Evolutionary conservation across 306 rosid species (phyloP).

Genomic region (Benincasa hispida): DNA sequence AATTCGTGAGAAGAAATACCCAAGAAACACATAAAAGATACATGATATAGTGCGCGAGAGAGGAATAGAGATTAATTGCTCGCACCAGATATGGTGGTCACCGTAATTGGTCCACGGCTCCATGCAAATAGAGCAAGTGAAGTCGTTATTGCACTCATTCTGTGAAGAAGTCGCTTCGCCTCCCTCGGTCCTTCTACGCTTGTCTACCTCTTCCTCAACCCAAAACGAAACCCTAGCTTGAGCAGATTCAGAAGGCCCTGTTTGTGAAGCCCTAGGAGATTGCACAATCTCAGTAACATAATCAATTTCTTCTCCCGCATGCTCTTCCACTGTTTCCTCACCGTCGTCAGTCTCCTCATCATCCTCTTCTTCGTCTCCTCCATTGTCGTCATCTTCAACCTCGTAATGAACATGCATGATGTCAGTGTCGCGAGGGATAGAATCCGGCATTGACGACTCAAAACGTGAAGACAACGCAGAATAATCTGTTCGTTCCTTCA

Average conservation of each 20-base stretch:
- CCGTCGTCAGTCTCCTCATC: constrained; percentile 6
- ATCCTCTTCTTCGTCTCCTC: background rate
- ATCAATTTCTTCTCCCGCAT: constrained; percentile 14
- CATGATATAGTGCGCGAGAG: background rate
- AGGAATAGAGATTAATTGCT: background rate
- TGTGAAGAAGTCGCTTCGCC: constrained; percentile 40
- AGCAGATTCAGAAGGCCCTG: constrained; percentile 9
- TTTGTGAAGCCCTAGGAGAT: constrained; percentile 19
- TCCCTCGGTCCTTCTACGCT: constrained; percentile 51
- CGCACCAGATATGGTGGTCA: constrained; percentile 60
- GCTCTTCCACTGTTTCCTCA: constrained; percentile 8
- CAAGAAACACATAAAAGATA: background rate
- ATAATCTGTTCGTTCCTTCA: background rate
- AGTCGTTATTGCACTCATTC: constrained; percentile 45
- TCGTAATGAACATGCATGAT: background rate
- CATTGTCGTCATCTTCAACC: background rate
- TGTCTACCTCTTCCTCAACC: constrained; percentile 27
- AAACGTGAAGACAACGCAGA: background rate
- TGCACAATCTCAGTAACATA: constrained; percentile 3
- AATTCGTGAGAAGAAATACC: no score
- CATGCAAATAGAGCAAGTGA: constrained; percentile 79
- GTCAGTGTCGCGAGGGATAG: background rate
- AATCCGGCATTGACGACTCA: background rate
- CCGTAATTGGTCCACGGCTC: constrained; percentile 62
- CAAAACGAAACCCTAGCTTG: constrained; percentile 3